Percentiles rank a stretch among this genome's conserved stretches.
Evolutionary conservation across 2,329 filamentous ascomycete species (phyloP).

Genomic region (Periconia sp.): DNA sequence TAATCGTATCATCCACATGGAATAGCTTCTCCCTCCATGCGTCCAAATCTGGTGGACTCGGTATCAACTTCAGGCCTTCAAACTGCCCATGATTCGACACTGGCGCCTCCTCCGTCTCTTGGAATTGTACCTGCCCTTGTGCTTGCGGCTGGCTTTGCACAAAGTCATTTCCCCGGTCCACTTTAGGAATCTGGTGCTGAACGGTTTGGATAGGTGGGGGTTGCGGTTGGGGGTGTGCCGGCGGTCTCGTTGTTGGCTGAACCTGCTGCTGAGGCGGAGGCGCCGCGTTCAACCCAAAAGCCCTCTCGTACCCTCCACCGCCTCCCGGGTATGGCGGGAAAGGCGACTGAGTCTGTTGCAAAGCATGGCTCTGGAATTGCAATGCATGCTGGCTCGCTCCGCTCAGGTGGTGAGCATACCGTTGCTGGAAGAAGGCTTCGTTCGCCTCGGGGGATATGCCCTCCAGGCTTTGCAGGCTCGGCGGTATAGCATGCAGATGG

Average conservation of each 20-base stretch:
- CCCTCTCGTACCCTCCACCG: conserved; percentile 27
- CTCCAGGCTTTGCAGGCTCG: conserved; percentile 49
- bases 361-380: conserved; percentile 45
- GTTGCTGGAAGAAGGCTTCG: conserved; percentile 30
- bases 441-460: conserved; percentile 37
- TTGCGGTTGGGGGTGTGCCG: conserved; percentile 19
- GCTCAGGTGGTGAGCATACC: conserved; percentile 16
- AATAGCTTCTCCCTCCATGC: conserved; percentile 76
- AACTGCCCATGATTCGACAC: conserved; percentile 60
- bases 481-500: conserved; percentile 40
- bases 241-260: conserved; percentile 25
- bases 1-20: conserved; percentile 74
- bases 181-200: conserved; percentile 17
- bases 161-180: conserved; percentile 13
- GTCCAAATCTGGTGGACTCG: conserved; percentile 70
- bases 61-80: conserved; percentile 61
- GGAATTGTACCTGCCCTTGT: conserved; percentile 9
- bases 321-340: conserved; percentile 28
- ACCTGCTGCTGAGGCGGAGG: conserved; percentile 20
- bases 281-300: conserved; percentile 29
- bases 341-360: conserved; percentile 24
- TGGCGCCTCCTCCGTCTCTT: conserved; percentile 37
- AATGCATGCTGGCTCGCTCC: conserved; percentile 21
- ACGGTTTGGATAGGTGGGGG: conserved; percentile 17
- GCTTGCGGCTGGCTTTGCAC: conserved; percentile 13